Evolutionary conservation across 305 asterid species (phyloP).

Genomic region (Rubia tinctorum): DNA sequence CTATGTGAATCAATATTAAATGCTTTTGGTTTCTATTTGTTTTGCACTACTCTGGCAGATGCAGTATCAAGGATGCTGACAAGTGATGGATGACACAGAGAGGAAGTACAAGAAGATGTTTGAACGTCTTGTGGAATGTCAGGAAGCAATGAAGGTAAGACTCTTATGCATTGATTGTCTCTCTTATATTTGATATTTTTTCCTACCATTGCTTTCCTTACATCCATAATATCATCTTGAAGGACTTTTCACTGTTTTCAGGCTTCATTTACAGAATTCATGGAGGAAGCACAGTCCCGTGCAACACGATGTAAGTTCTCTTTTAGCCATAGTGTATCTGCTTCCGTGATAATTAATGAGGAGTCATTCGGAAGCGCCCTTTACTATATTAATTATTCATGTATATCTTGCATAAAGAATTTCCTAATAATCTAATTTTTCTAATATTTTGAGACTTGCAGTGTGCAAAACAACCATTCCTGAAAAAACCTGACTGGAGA

Average conservation of each 20-base stretch:
- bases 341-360: not conserved
- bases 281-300: slow-evolving; percentile 61
- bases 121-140: slow-evolving; percentile 61
- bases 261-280: slow-evolving; percentile 73
- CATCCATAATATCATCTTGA: slow-evolving; percentile 17
- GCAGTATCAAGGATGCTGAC: slow-evolving; percentile 74
- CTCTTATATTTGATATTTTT: slow-evolving; percentile 4
- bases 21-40: slow-evolving; percentile 13
- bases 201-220: slow-evolving; percentile 3
- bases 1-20: not conserved
- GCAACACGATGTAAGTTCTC: slow-evolving; percentile 68
- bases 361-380: not conserved
- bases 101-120: slow-evolving; percentile 62
- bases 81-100: slow-evolving; percentile 70
- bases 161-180: slow-evolving; percentile 8
- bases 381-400: not conserved
- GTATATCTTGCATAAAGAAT: not conserved
- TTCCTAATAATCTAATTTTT: not conserved
- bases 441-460: slow-evolving; percentile 28
- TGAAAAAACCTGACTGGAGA: too few species aligned
- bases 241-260: slow-evolving; percentile 27
- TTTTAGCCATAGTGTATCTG: not conserved
- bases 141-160: slow-evolving; percentile 76
- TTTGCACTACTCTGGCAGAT: slow-evolving; percentile 41
- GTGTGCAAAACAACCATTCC: slow-evolving; percentile 69